A percentile compares a stretch with the other conserved stretches of the same genome.
These are phyloP conservation scores for Oxytropis ochrocephala DNA, from an alignment of 306 rosid genomes.

Conservation along the genomic window DNA sequence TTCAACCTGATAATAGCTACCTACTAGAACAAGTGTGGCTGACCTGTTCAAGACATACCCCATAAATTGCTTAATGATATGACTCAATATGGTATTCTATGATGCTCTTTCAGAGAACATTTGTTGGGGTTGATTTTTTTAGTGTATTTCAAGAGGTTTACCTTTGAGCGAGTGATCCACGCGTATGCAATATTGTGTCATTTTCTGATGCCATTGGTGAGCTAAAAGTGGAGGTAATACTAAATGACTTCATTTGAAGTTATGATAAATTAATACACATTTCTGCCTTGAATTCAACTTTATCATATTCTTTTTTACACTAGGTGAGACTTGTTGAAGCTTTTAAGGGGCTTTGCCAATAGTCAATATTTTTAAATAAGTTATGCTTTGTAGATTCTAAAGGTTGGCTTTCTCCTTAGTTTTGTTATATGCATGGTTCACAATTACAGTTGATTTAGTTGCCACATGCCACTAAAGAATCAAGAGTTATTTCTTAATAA, in stretches of 20 bases:
- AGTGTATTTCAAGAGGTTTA: slow-evolving; percentile 86
- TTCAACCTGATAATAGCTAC: not conserved
- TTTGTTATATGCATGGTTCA: not conserved
- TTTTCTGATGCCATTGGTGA: slow-evolving; percentile 93
- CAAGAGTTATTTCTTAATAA: not conserved
- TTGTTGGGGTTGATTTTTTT: slow-evolving; percentile 90
- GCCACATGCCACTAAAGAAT: not conserved
- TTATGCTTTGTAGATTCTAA: not conserved
- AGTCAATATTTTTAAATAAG: not conserved
- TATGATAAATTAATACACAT: slow-evolving; percentile 14
- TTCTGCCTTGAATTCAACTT: slow-evolving; percentile 4
- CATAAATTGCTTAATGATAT: slow-evolving; percentile 8
- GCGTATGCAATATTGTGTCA: slow-evolving; percentile 71
- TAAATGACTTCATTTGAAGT: slow-evolving; percentile 10
- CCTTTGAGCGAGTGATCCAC: slow-evolving; percentile 77
- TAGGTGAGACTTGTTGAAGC: not conserved
- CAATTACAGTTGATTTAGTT: not conserved
- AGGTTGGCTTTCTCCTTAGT: not conserved
- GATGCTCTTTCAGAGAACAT: slow-evolving; percentile 66
- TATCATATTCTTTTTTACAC: not conserved
- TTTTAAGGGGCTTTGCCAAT: not conserved
- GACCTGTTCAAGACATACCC: slow-evolving; percentile 14
- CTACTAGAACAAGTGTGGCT: not conserved
- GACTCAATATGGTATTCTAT: slow-evolving; percentile 20
- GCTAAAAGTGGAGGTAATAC: slow-evolving; percentile 92